Base-by-base conservation (phyloP, 192 early-diverging fungal species). In the Backusella westeae region DNA sequence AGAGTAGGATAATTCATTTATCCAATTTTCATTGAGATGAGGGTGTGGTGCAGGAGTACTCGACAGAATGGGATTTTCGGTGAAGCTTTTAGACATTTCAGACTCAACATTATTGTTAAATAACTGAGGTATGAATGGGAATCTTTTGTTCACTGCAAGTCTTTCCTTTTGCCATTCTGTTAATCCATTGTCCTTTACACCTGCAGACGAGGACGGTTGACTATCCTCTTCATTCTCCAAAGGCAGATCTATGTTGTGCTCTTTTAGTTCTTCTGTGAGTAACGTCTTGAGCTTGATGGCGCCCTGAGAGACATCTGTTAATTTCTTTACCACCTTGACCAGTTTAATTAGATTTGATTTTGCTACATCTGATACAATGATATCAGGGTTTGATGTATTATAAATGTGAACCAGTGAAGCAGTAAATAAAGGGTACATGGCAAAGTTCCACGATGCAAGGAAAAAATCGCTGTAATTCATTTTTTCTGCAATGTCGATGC, bases 401-500 rank as follows among this genome's bases (percentile, higher is more conserved):
- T 76, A 68, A 26, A 79, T 73, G 21, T 78, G 77, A 35, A 79
- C 79, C 10, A 82, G 46, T 0, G 77, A 74, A 1, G 81, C 74
- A 0, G 81, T 79, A 66, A 79, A 78, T 12, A 82, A 35, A 34
- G 53, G 75, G 56, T 79, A 82, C 15, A 79, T 75, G 3, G 78
- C 75, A 59, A 82, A 82, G n/a, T 74, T 82, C 74, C 75, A 78
- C 12, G 77, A 78, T 15, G 71, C 67, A 29, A 75, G 77, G 23
- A 82, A 41, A 26, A 73, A 76, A 56, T 79, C 77, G 6, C 71
- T 53, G n/a, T 72, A 78, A 7, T 79, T 67, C 81, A 82, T 82
- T 17, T 44, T 67, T 12, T 78, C 74, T 10, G 81, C 81, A 70
- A 82, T 74, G 14, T 76, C 75, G 12, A 79, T 42, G 15, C 77